Evolutionary conservation across 805 yeast species (phyloP), one percentile per base, ranked within the genome.

Genomic region (Hanseniaspora guilliermondii): DNA sequence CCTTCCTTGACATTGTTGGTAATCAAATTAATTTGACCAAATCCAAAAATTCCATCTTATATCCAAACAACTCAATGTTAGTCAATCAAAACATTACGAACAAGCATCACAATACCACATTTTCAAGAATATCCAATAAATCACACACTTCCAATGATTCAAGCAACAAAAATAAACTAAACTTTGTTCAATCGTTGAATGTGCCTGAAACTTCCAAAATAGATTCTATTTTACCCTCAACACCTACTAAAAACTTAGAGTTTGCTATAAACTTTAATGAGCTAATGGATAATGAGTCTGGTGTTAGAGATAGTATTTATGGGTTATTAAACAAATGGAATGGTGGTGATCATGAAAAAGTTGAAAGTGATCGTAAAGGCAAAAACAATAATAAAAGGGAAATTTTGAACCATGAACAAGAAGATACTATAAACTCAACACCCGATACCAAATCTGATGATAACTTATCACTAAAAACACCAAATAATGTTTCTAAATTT

Each of bases 191-290:
- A 12, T 56, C 46, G 7, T 37, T 68, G 1, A 67, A 66, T 61
- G 82, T 59, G 63, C 86, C 80, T 38, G 65, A 56, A 63, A 75
- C 57, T 62, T 80, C 62, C 60, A 72, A 61, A 66, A 75, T 59
- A 46, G 65, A 60, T 58, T 65, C 62, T 35, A 72, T 84, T 14
- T 66, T 79, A 6, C 87, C 89, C 2, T 78, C 82, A 3, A 82
- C 88, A 0, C 89, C 87, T 0, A 79, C 78, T 8, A 82, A 76
- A 62, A 80, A 77, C 58, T 75, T 80, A 74, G 82, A 77, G 36
- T 58, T 73, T 40, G 64, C 67, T 5, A 45, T 55, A 11, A 47
- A 42, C 14, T 30, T 53, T 7, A 44, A 37, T 48, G 53, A 53
- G 27, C 14, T 48, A 37, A 60, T 63, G 24, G 60, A 56, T 42